Evolutionary conservation across 257 asterid genomes (phyloP).

Genomic region (Solanum clarkiae): DNA sequence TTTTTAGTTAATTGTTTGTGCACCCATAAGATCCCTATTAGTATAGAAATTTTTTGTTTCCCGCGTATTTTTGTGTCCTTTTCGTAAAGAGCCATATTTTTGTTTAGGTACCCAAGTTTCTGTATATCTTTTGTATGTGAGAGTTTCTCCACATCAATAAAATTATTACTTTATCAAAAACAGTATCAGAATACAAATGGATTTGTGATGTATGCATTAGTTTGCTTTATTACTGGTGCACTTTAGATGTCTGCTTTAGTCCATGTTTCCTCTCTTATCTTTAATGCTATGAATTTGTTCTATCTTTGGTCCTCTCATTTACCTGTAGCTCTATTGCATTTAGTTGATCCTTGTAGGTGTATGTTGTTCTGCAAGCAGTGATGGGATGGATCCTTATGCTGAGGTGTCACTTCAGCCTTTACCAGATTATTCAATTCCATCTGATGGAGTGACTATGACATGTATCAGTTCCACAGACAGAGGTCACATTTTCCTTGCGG

Average conservation of each 20-base stretch:
- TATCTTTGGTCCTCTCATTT: not conserved
- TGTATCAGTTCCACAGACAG: constrained; percentile 77
- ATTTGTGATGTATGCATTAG: not conserved
- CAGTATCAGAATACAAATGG: not conserved
- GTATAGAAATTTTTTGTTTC: not conserved
- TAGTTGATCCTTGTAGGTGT: constrained; percentile 94
- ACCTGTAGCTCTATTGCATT: constrained; percentile 11
- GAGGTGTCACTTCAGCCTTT: constrained; percentile 85
- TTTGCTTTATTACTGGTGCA: not conserved
- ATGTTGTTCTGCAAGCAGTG: constrained; percentile 85
- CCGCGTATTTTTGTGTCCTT: too few relatives aligned
- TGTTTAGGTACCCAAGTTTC: not conserved
- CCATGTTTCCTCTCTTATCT: not conserved
- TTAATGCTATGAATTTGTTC: not conserved
- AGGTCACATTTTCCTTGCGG: constrained; percentile 88
- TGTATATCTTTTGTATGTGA: not conserved
- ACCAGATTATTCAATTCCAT: constrained; percentile 81
- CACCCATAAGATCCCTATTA: not conserved
- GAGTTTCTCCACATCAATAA: not conserved
- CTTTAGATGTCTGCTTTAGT: not conserved
- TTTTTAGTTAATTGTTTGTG: not conserved
- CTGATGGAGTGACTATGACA: constrained; percentile 97
- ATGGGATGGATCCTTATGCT: constrained; percentile 77
- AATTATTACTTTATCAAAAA: not conserved
- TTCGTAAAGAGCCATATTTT: not conserved